Conservation (phyloP, 2,329 filamentous ascomycete genomes). For the Apiospora phragmitis region DNA sequence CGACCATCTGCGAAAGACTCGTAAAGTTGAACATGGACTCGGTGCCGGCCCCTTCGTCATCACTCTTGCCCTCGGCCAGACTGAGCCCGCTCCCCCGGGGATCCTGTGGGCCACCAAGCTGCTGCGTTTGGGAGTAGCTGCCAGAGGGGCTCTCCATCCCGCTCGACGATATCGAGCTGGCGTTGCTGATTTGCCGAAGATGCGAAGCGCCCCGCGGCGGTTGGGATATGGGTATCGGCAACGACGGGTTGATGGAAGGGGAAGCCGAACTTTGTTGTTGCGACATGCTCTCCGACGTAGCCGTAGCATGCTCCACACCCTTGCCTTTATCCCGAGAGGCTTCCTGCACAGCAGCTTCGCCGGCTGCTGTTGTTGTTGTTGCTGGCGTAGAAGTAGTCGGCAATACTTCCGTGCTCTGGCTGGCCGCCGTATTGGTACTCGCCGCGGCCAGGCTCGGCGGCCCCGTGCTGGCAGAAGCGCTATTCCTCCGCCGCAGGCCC, state of each 20-base stretch:
- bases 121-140: conserved; percentile 44
- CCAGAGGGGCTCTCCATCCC: conserved; percentile 64
- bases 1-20: conserved; percentile 83
- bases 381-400: conserved; percentile 16
- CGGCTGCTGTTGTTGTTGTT: not conserved
- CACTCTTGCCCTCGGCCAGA: conserved; percentile 46
- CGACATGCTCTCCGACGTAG: conserved; percentile 20
- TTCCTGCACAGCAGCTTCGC: conserved; percentile 26
- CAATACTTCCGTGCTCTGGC: conserved; percentile 30
- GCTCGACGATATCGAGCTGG: conserved; percentile 81
- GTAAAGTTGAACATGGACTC: conserved; percentile 92
- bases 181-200: conserved; percentile 80
- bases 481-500: conserved; percentile 60
- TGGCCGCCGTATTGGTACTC: conserved; percentile 34
- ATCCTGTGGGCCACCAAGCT: conserved; percentile 35
- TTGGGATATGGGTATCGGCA: conserved; percentile 46
- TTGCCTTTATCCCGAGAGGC: conserved; percentile 65
- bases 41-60: conserved; percentile 51
- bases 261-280: conserved; percentile 22
- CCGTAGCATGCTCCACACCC: conserved; percentile 58
- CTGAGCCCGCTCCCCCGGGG: conserved; percentile 57
- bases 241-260: conserved; percentile 37
- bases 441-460: conserved; percentile 45
- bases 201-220: conserved; percentile 65
- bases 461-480: conserved; percentile 41